These are phyloP conservation scores for Solanum lycopersicoides DNA, from an alignment of 257 asterid species.

Conservation along the genomic window DNA sequence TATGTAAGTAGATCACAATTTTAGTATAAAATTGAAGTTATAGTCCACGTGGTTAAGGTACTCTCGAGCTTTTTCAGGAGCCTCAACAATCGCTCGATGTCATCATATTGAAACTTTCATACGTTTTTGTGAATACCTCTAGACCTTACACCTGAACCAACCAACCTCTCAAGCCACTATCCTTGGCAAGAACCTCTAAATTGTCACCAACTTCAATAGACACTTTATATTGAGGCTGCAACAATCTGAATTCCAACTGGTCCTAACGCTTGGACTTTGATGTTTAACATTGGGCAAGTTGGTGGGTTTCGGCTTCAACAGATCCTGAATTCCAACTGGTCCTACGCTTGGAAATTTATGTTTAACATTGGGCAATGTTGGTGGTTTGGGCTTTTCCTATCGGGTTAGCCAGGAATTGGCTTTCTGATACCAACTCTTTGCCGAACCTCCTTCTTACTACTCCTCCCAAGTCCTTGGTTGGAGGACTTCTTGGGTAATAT, in stretches of 20 bases:
- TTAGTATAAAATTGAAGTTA: background rate
- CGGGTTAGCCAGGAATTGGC: background rate
- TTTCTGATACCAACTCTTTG: background rate
- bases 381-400: background rate
- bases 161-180: slow-evolving; percentile 56
- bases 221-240: background rate
- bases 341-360: no score
- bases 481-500: background rate
- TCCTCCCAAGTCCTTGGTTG: background rate
- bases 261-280: background rate
- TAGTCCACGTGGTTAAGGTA: background rate
- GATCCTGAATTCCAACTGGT: no score
- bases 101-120: slow-evolving; percentile 40
- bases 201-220: background rate
- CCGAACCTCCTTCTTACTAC: background rate
- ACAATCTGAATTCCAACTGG: background rate
- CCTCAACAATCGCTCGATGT: slow-evolving; percentile 22
- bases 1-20: background rate
- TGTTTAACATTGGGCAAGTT: slow-evolving; percentile 7
- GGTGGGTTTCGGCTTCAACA: background rate
- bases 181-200: slow-evolving; percentile 50
- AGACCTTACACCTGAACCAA: slow-evolving; percentile 54
- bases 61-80: slow-evolving; percentile 35
- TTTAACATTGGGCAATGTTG: no score
- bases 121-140: slow-evolving; percentile 3